These are phyloP conservation scores for Backusella circina DNA, from an alignment of 192 early-diverging fungal genomes.

Conservation along the genomic window DNA sequence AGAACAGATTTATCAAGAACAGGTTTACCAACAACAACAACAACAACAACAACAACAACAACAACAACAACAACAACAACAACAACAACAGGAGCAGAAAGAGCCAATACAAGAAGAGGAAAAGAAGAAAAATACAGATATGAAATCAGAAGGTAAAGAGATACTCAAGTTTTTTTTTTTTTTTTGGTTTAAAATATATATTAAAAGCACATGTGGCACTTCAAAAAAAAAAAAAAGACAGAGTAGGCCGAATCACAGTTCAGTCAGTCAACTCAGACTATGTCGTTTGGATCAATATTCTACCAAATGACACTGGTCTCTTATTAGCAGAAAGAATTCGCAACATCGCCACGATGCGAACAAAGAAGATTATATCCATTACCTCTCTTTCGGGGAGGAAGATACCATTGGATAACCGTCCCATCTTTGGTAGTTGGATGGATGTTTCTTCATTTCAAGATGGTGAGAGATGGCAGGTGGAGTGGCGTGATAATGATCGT, in stretches of 20 bases:
- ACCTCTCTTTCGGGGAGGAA: constrained; percentile 22
- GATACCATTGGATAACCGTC: constrained; percentile 26
- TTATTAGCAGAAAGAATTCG: constrained; percentile 31
- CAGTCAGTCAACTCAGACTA: constrained; percentile 31
- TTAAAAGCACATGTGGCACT: neutral
- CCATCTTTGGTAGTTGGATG: constrained; percentile 33
- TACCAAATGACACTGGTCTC: constrained; percentile 29
- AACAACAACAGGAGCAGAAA: neutral
- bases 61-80: neutral
- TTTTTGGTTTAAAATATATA: neutral
- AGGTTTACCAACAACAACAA: neutral
- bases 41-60: neutral
- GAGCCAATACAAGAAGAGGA: neutral
- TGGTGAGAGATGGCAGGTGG: constrained; percentile 31
- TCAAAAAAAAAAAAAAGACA: constrained; percentile 11
- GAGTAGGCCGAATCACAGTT: constrained; percentile 31
- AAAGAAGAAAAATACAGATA: neutral
- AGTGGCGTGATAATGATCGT: constrained; percentile 30
- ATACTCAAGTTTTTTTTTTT: neutral
- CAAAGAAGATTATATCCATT: constrained; percentile 27
- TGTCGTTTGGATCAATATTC: constrained; percentile 29
- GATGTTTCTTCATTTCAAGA: constrained; percentile 27
- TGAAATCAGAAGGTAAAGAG: neutral
- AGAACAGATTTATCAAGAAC: neutral
- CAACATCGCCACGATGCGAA: constrained; percentile 30